phyloP scores from a whole-genome alignment of 148 eudicot genomes.

The Amaranthus palmeri region DNA sequence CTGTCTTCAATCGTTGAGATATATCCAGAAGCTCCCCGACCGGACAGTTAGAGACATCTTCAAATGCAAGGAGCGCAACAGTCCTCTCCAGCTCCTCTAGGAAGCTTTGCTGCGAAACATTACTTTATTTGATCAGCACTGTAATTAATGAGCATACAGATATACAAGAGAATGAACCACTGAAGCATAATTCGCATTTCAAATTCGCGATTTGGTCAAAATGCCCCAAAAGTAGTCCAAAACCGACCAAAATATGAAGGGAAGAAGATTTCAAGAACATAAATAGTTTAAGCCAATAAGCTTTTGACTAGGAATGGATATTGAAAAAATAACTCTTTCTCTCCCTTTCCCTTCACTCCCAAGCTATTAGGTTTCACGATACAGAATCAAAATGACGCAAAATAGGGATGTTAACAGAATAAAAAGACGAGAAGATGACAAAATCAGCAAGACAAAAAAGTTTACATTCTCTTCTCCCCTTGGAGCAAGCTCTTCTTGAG shows the following conservation, averaged over 20 bases:
- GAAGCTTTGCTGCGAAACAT: slow-evolving; percentile 61
- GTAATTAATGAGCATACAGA: background rate
- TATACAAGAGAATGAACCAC: too few relatives aligned
- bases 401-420: background rate
- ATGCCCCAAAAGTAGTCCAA: too few relatives aligned
- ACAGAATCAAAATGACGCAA: background rate
- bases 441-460: background rate
- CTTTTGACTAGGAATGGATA: too few relatives aligned
- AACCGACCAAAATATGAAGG: too few relatives aligned
- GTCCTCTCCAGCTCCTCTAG: slow-evolving; percentile 93
- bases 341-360: background rate
- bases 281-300: too few relatives aligned
- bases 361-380: background rate
- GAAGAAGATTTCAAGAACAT: too few relatives aligned
- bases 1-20: slow-evolving; percentile 92
- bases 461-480: slow-evolving; percentile 96
- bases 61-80: slow-evolving; percentile 86
- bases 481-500: slow-evolving; percentile 99
- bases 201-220: too few relatives aligned
- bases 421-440: background rate
- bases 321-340: background rate
- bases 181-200: too few relatives aligned
- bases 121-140: slow-evolving; percentile 7
- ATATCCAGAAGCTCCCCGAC: slow-evolving; percentile 81
- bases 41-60: slow-evolving; percentile 74